Evolutionary conservation across 169 alveolate genomes (phyloP).

Genomic region (Babesia bigemina): DNA sequence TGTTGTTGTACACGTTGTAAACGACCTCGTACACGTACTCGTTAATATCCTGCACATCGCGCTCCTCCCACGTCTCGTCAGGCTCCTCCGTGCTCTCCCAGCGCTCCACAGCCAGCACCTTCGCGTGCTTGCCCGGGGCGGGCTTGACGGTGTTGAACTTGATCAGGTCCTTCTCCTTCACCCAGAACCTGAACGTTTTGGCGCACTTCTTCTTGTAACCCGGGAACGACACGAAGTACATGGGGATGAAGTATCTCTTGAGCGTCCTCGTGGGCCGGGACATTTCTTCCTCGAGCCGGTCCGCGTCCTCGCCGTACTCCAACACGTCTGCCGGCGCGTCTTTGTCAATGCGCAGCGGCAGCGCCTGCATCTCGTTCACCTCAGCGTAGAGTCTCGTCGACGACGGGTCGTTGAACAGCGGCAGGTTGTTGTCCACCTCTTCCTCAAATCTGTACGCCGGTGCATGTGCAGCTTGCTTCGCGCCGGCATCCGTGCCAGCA

Average conservation of each 20-base stretch:
- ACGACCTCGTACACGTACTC: constrained; percentile 63
- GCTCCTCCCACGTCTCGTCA: constrained; percentile 33
- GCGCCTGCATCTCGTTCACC: constrained; percentile 4
- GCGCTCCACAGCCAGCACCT: neutral
- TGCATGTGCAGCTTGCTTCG: too few species aligned
- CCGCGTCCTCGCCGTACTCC: neutral
- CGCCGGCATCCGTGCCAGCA: too few species aligned
- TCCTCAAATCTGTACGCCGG: too few species aligned
- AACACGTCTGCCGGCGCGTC: constrained; percentile 6
- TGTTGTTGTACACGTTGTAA: constrained; percentile 17
- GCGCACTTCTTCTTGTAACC: constrained; percentile 66
- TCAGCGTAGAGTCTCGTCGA: constrained; percentile 7
- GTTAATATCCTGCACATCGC: constrained; percentile 40
- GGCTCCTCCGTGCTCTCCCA: neutral
- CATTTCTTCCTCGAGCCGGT: neutral
- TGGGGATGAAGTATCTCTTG: constrained; percentile 48
- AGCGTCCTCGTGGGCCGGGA: neutral
- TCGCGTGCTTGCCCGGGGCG: neutral
- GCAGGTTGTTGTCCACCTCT: neutral
- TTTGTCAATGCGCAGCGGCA: constrained; percentile 15
- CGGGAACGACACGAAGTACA: constrained; percentile 64
- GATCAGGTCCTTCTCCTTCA: constrained; percentile 68
- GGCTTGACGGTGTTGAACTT: constrained; percentile 33
- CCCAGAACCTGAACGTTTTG: constrained; percentile 67
- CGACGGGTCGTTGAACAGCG: constrained; percentile 11